Base-by-base conservation (phyloP, 495 filamentous ascomycete genomes). In the Podospora pseudoanserina region DNA sequence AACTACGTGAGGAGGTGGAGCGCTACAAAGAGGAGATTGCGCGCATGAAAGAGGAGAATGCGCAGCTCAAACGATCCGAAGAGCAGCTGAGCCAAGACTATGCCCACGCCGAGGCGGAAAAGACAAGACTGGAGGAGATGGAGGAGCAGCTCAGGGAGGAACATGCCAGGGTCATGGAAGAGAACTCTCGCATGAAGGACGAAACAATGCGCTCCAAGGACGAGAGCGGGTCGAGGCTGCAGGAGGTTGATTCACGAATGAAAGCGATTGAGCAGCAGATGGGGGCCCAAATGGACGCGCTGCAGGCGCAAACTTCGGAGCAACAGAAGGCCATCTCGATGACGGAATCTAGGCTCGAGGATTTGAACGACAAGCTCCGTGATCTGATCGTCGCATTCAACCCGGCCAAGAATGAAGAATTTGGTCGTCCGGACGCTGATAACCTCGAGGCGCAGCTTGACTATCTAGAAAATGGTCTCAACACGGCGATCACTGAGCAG, bases 291-390 rank as follows among this genome's bases (percentile, higher is more conserved):
- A 67, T 72, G 16, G 65, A 76, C n/a, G 66, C 73, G 26, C 73
- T 77, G 55, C 67, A 68, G 59, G 70, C 56, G 18, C 75, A 78
- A 63, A 75, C 65, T 57, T 67, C 72, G 26, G 74, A 75, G 30
- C 78, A 77, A 30, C 73, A 75, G 68, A 74, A 72, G 58, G 68
- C 77, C 13, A 82, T 87, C 67, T 79, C 89, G 19, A 86, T 87
- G 16, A 89, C 88, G 18, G 90, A 92, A 71, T 82, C 80, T 65
- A 88, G 86, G 69, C 74, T 97, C 61, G 91, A 91, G 75, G 83
- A 83, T n/a, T 76, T 96, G 55, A 96, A 92, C 72, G 81, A 80
- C 62, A 87, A 85, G 63, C 76, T 97, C 23, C 82, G 88, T 68
- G 85, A 91, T 23, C 81, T 91, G 61, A 85, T 95, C 70, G 74